phyloP scores from a whole-genome alignment of 1,284 basidiomycete genomes.

The Agaricales sp. region DNA sequence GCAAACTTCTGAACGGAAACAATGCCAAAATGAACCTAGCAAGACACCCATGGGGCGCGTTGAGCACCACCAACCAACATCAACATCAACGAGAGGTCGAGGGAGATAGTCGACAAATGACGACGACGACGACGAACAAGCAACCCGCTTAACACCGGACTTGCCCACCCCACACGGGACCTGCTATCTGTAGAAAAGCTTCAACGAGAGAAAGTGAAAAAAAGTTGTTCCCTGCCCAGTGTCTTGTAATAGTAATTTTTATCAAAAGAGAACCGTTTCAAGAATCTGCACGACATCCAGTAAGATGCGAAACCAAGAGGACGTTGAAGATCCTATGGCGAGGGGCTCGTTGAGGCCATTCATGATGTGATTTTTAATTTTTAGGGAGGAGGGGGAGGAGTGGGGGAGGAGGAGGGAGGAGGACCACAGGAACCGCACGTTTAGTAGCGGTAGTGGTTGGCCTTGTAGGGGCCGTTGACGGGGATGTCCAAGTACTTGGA shows the following conservation, averaged over 20 bases:
- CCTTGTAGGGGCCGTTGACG: slow-evolving; percentile 88
- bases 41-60: slow-evolving; percentile 20
- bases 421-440: background rate
- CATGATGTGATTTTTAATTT: slow-evolving; percentile 19
- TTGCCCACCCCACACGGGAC: background rate
- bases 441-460: slow-evolving; percentile 67
- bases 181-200: background rate
- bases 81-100: no score
- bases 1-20: background rate
- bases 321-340: slow-evolving; percentile 57
- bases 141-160: slow-evolving; percentile 8
- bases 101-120: no score
- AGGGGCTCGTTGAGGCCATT: slow-evolving; percentile 75
- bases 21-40: background rate
- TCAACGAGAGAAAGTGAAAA: no score
- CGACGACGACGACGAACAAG: no score
- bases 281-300: slow-evolving; percentile 11
- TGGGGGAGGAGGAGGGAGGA: slow-evolving; percentile 17
- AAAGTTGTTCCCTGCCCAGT: background rate
- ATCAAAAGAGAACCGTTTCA: slow-evolving; percentile 14
- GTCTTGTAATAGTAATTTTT: slow-evolving; percentile 9
- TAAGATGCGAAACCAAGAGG: slow-evolving; percentile 20
- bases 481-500: slow-evolving; percentile 91
- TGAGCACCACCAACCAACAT: slow-evolving; percentile 25
- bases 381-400: no score